A percentile compares a stretch with the other conserved stretches of the same genome.
Evolutionary conservation across 805 yeast species (phyloP).

Genomic region (Yamadazyma sp.): DNA sequence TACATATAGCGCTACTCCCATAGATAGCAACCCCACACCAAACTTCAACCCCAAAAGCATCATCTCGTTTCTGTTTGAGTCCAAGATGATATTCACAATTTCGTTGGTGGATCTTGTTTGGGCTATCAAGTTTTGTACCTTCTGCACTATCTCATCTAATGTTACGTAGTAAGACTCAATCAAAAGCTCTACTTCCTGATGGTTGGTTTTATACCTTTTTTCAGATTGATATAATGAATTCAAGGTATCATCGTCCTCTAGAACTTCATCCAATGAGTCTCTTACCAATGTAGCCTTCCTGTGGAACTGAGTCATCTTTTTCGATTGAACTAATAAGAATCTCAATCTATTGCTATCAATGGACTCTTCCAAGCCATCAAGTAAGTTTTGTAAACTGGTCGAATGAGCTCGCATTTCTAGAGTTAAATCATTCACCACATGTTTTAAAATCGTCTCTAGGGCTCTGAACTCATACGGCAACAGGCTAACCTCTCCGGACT

Average conservation of each 20-base stretch:
- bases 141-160: conserved; percentile 92
- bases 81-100: conserved; percentile 87
- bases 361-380: conserved; percentile 75
- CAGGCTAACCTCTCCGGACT: conserved; percentile 25
- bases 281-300: conserved; percentile 82
- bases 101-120: conserved; percentile 93
- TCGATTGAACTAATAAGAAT: conserved; percentile 77
- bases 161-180: conserved; percentile 89
- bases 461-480: conserved; percentile 91
- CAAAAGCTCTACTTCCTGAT: conserved; percentile 85
- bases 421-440: conserved; percentile 73
- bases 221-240: conserved; percentile 80
- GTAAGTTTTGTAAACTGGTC: conserved; percentile 69
- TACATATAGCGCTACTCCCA: conserved; percentile 76
- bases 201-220: conserved; percentile 51
- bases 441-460: conserved; percentile 78
- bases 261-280: conserved; percentile 78
- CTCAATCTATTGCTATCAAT: conserved; percentile 79
- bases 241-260: conserved; percentile 86
- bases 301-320: conserved; percentile 77
- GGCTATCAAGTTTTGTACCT: conserved; percentile 70
- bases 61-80: conserved; percentile 89
- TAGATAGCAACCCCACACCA: conserved; percentile 77
- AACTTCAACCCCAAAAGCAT: conserved; percentile 85
- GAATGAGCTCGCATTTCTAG: conserved; percentile 86